phyloP scores from a whole-genome alignment of 2,329 filamentous ascomycete species.

The Fusarium secorum region DNA sequence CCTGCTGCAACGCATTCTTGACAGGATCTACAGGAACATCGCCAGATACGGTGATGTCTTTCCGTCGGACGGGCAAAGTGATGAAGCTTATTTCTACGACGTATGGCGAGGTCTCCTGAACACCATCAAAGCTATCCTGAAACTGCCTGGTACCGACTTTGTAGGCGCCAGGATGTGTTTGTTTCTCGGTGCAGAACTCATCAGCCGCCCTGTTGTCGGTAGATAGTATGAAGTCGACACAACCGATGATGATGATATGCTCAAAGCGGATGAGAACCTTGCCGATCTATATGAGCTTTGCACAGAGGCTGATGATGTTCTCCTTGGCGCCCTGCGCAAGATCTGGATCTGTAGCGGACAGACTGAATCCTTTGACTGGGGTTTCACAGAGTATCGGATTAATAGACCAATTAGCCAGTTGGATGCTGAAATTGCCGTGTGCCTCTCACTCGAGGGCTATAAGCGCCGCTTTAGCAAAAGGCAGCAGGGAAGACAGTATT shows the following conservation, averaged over 20 bases:
- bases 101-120: not conserved
- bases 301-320: not conserved
- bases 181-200: not conserved
- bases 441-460: not conserved
- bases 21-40: not conserved
- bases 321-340: not conserved
- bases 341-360: not conserved
- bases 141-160: not conserved
- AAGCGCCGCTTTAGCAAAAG: not conserved
- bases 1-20: not conserved
- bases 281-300: not conserved
- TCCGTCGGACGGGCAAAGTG: not conserved
- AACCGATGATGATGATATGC: too few species aligned
- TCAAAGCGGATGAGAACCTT: not conserved
- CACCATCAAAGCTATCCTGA: not conserved
- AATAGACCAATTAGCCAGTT: rapidly evolving
- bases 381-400: not conserved
- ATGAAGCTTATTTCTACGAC: not conserved
- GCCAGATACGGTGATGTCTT: not conserved
- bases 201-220: too few species aligned
- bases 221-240: not conserved
- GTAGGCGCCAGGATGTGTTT: not conserved
- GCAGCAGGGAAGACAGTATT: not conserved
- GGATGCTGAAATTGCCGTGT: not conserved
- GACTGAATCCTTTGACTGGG: not conserved